Evolutionary conservation across 1,284 basidiomycete species (phyloP), one percentile per base, ranked within the genome.

Genomic region (Ustilago nuda): DNA sequence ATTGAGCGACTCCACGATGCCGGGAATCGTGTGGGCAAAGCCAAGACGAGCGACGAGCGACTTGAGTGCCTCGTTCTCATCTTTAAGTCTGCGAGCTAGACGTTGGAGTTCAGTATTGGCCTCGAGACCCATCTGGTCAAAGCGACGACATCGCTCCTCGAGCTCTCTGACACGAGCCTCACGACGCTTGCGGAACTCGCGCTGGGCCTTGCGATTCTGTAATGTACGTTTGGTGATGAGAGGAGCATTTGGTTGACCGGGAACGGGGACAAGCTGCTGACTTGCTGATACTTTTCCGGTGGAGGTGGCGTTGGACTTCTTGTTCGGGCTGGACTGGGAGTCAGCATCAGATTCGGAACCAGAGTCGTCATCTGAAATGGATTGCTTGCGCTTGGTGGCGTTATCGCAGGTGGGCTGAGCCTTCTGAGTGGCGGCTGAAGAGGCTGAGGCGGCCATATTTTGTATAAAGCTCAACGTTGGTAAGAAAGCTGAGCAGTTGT

Each of bases 71-170:
- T 83, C 82, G 71, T 83, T 83, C 66, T 83, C 82, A 19, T 83
- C 80, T 57, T 82, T 83, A 60, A 82, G 76, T 8, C 71, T 62
- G 43, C 67, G 63, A 32, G 82, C 80, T 0, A 81, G 69, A 43
- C 68, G 76, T 61, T 83, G 82, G 23, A 83, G 72, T 61, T 82
- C 80, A 13, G 68, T 46, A 64, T 83, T 83, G 73, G 82, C 80
- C 61, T 83, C 82, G 36, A 83, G 62, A 48, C 82, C 80, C 76
- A 82, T 81, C 69, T 83, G 76, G 43, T 83, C 80, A 61, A 79
- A 83, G 19, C 82, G 73, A 35, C 82, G 67, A 61, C 78, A 80
- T 66, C 80, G 66, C 59, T 82, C 82, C 56, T 83, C 82, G 53
- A 83, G 72, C 46, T 83, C 82, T 46, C 72, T 68, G 1, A 82